Evolutionary conservation across 306 rosid genomes (phyloP).

Genomic region (Trifolium subterraneum): DNA sequence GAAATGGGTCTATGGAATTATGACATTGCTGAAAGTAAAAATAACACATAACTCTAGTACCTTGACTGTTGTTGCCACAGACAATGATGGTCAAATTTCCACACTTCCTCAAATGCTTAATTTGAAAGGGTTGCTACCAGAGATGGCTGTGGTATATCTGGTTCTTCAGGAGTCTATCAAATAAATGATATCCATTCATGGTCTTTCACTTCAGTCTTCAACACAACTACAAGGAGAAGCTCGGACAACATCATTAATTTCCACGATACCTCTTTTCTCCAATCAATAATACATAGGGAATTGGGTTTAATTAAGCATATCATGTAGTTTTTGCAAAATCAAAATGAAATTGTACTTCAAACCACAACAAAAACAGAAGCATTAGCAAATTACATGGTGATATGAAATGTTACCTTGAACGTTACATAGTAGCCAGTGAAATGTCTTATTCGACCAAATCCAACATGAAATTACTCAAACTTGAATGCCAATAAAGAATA

Average conservation of each 20-base stretch:
- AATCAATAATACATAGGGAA: too few relatives aligned
- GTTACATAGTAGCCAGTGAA: too few relatives aligned
- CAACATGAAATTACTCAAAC: too few relatives aligned
- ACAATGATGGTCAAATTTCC: background rate
- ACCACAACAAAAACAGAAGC: too few relatives aligned
- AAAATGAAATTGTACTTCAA: too few relatives aligned
- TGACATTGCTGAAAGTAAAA: background rate
- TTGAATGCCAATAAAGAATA: too few relatives aligned
- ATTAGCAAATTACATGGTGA: too few relatives aligned
- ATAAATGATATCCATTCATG: background rate
- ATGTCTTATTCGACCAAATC: too few relatives aligned
- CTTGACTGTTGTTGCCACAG: background rate
- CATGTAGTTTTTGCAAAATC: too few relatives aligned
- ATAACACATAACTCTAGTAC: background rate
- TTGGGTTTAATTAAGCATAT: too few relatives aligned
- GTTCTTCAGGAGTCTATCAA: background rate
- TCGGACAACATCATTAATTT: background rate
- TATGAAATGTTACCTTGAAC: too few relatives aligned
- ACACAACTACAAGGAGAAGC: background rate
- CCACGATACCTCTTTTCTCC: too few relatives aligned
- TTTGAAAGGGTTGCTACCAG: background rate
- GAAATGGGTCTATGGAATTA: background rate
- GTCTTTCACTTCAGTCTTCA: background rate
- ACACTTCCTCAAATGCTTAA: background rate
- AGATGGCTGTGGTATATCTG: background rate